phyloP scores from a whole-genome alignment of 2,329 filamentous ascomycete genomes.

The Blastomyces gilchristii region DNA sequence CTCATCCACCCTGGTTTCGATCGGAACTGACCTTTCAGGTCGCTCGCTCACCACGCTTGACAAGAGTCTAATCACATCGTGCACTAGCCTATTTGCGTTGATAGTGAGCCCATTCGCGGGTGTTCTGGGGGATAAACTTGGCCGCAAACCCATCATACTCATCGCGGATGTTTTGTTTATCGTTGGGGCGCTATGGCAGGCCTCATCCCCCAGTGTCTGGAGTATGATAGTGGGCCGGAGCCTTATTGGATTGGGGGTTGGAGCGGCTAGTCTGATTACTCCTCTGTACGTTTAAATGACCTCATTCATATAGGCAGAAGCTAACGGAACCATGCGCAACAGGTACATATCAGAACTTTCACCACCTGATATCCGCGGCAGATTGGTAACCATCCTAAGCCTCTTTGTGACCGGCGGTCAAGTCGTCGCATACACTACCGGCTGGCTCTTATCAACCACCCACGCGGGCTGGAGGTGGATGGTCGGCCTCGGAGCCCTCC shows the following conservation, averaged over 20 bases:
- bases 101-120: conserved; percentile 47
- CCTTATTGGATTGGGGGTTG: conserved; percentile 39
- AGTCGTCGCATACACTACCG: conserved; percentile 75
- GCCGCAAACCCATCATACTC: conserved; percentile 40
- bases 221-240: conserved; percentile 39
- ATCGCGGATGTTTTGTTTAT: conserved; percentile 38
- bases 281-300: conserved; percentile 46
- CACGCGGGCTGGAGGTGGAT: conserved; percentile 75
- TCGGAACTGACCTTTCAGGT: conserved; percentile 44
- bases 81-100: conserved; percentile 48
- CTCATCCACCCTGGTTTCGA: conserved; percentile 49
- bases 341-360: conserved; percentile 77
- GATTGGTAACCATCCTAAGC: conserved; percentile 70
- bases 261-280: conserved; percentile 59
- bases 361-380: conserved; percentile 63
- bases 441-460: conserved; percentile 59
- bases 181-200: conserved; percentile 37
- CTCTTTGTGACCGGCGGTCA: conserved; percentile 82
- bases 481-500: conserved; percentile 73
- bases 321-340: neutral
- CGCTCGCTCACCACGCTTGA: conserved; percentile 44
- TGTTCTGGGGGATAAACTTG: conserved; percentile 41
- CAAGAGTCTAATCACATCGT: conserved; percentile 49
- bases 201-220: conserved; percentile 31
- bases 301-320: neutral